Conservation (phyloP, 306 rosid genomes). For the Cercis canadensis region DNA sequence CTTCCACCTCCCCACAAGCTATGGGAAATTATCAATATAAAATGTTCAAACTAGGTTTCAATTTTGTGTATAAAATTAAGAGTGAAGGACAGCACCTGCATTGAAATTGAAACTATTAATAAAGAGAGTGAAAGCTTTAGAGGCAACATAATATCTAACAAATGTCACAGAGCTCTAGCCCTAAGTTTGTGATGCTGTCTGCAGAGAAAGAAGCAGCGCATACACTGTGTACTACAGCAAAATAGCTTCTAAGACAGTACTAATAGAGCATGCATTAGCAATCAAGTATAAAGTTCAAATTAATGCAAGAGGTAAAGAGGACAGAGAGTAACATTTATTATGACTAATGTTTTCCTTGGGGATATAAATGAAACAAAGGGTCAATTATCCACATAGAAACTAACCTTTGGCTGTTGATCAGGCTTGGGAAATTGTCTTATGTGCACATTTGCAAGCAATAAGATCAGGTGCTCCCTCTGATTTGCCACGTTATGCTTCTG, state of each 20-base stretch:
- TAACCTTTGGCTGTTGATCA: conserved; percentile 98
- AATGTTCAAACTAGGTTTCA: conserved; percentile 13
- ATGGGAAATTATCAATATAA: background rate
- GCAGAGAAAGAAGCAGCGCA: too few species aligned
- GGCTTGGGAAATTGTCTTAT: conserved; percentile 93
- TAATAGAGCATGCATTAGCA: too few species aligned
- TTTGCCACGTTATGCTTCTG: conserved; percentile 94
- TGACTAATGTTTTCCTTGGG: background rate
- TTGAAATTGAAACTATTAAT: conserved; percentile 19
- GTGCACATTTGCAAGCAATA: conserved; percentile 96
- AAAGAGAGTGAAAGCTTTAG: conserved; percentile 12
- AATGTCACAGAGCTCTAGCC: background rate
- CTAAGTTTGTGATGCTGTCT: background rate
- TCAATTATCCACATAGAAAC: conserved; percentile 30
- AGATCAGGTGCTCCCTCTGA: conserved; percentile 95
- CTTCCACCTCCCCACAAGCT: background rate
- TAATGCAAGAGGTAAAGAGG: too few species aligned
- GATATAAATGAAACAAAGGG: background rate
- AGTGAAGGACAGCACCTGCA: conserved; percentile 1
- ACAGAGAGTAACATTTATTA: too few species aligned
- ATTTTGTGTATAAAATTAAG: background rate
- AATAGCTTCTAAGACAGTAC: background rate
- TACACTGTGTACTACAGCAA: background rate
- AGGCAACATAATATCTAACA: conserved; percentile 1
- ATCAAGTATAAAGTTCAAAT: too few species aligned